Conservation (phyloP, 2,329 filamentous ascomycete genomes). For the Passalora sequoiae region DNA sequence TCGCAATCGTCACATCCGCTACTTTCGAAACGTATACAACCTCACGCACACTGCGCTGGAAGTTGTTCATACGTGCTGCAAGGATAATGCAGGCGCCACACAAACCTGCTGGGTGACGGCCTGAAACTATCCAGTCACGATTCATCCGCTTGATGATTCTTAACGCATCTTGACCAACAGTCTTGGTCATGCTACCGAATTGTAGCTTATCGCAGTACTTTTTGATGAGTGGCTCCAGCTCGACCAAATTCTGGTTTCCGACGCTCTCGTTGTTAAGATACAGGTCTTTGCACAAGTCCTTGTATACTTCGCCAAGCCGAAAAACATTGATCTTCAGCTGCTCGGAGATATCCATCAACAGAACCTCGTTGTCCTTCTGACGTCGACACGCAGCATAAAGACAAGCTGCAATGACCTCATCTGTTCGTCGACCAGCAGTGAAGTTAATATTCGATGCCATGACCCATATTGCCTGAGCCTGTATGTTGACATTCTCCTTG, state of each 20-base stretch:
- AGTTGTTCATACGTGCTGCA: constrained; percentile 97
- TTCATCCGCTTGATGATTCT: constrained; percentile 89
- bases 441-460: constrained; percentile 57
- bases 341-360: constrained; percentile 95
- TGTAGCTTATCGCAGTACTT: constrained; percentile 89
- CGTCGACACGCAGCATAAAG: constrained; percentile 84
- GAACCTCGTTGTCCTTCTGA: constrained; percentile 71
- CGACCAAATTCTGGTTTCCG: constrained; percentile 55
- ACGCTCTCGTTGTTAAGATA: constrained; percentile 53
- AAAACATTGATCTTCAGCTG: constrained; percentile 83
- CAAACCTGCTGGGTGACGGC: constrained; percentile 85
- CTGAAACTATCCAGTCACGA: constrained; percentile 94
- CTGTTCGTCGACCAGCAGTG: constrained; percentile 77
- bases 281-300: constrained; percentile 64
- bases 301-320: constrained; percentile 83
- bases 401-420: constrained; percentile 82
- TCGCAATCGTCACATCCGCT: constrained; percentile 85
- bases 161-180: constrained; percentile 82
- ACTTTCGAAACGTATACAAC: constrained; percentile 99
- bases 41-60: constrained; percentile 83
- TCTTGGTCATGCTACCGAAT: constrained; percentile 74
- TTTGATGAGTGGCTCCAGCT: constrained; percentile 84
- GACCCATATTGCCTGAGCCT: constrained; percentile 41
- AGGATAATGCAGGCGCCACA: constrained; percentile 92
- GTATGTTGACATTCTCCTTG: constrained; percentile 33